Conservation (phyloP, 192 early-diverging fungal species). For the Pilaira anomala region DNA sequence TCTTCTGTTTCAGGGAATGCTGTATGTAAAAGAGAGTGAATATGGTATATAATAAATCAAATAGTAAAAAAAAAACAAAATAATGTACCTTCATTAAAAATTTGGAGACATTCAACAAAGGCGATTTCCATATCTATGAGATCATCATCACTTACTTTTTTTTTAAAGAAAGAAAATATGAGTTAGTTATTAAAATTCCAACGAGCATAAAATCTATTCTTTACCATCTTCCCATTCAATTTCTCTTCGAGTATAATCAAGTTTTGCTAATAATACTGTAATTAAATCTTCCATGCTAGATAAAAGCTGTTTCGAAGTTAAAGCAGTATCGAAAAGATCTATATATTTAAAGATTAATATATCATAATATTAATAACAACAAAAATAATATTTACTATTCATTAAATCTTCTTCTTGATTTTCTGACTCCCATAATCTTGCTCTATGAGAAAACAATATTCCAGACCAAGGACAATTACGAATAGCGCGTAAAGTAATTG, state of each 20-base stretch:
- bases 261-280: constrained; percentile 32
- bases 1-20: constrained; percentile 31
- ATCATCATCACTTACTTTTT: constrained; percentile 27
- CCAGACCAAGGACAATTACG: constrained; percentile 76
- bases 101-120: constrained; percentile 30
- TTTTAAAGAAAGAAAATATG: too few relatives aligned
- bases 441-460: constrained; percentile 55
- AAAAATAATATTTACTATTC: neutral
- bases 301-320: constrained; percentile 22
- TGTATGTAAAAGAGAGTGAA: constrained; percentile 11
- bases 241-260: constrained; percentile 37
- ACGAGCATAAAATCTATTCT: neutral
- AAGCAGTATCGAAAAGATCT: constrained; percentile 31
- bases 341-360: neutral
- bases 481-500: constrained; percentile 48
- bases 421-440: constrained; percentile 31
- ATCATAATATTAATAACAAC: constrained; percentile 6
- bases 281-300: constrained; percentile 37
- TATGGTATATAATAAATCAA: neutral
- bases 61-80: neutral
- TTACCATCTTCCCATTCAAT: constrained; percentile 36
- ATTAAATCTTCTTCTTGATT: neutral
- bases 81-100: constrained; percentile 27
- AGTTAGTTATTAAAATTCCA: neutral
- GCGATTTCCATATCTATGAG: constrained; percentile 16